Evolutionary conservation across 306 rosid genomes (phyloP).

Genomic region (Prinsepia uniflora): DNA sequence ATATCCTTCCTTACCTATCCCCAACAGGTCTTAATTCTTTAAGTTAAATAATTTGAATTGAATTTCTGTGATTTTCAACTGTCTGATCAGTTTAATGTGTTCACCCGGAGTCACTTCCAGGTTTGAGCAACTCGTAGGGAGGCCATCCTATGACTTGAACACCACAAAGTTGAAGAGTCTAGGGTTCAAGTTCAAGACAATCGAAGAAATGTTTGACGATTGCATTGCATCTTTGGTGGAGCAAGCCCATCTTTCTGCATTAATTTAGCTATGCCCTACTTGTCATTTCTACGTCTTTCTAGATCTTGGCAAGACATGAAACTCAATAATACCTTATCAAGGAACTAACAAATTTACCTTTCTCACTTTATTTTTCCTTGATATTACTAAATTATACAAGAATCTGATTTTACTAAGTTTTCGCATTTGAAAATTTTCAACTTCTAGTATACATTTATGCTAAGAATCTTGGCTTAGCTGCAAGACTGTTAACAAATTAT

Average conservation of each 20-base stretch:
- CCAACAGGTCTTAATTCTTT: constrained; percentile 42
- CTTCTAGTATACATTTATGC: too few species aligned
- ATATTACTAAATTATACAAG: too few species aligned
- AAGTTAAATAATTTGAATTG: too few species aligned
- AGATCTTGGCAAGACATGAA: too few species aligned
- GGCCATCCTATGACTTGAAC: constrained; percentile 56
- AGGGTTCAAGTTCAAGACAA: constrained; percentile 60
- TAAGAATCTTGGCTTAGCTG: too few species aligned
- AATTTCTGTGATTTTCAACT: not conserved
- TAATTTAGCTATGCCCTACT: not conserved
- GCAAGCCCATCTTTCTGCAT: constrained; percentile 35
- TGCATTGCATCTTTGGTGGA: constrained; percentile 61
- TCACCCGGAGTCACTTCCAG: constrained; percentile 27
- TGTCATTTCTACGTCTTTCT: too few species aligned
- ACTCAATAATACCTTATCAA: too few species aligned
- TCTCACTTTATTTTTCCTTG: too few species aligned
- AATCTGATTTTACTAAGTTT: too few species aligned
- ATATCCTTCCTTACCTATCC: constrained; percentile 64
- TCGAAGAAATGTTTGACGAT: constrained; percentile 80
- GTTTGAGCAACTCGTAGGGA: constrained; percentile 39
- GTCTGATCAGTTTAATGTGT: not conserved
- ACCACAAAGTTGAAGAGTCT: constrained; percentile 47
- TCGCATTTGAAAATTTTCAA: too few species aligned
- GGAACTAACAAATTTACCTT: too few species aligned
- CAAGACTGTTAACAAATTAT: too few species aligned